Evolutionary conservation across 306 rosid genomes (phyloP), one percentile per base, ranked within the genome.

Genomic region (Cicer yamashitae): DNA sequence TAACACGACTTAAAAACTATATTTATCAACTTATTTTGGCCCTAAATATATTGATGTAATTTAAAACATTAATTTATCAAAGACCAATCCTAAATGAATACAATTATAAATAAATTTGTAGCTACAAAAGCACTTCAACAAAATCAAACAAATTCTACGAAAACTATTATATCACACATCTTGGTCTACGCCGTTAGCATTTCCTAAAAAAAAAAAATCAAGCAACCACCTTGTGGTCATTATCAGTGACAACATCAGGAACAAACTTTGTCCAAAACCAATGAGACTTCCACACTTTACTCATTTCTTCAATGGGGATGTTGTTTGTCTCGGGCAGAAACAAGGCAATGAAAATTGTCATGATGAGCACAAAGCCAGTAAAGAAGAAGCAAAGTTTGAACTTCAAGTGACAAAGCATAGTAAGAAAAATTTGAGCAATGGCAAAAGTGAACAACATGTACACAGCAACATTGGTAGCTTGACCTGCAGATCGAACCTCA

Each of bases 251-350:
- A 48, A 48, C 15, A 48, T 48, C n/a, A 0, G 53, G n/a, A 12
- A 48, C 53, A 48, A 48, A 48, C 15, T 48, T 48, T 11, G 5
- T 48, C 53, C 53, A 56, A 56, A 56, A 56, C 37, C 61, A 56
- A 10, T 56, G 61, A 17, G 61, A 56, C 61, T 7, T 56, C 61
- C 61, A 56, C 61, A 56, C 83, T 5, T 13, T 14, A 40, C 51
- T 73, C 81, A 88, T 85, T 54, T 81, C 84, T 78, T 85, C 87
- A 15, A 85, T 85, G 0, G 84, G 83, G 1, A 83, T 75, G 12
- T 48, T 70, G 83, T 83, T 88, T 7, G 87, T 88, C 86, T 85
- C 87, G 2, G 89, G 87, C 58, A 88, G 8, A 62, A 88, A 69
- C 34, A 68, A 18, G 74, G n/a, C 64, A 0, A 76, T 6, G 46